A percentile compares a stretch with the other conserved stretches of the same genome.
Evolutionary conservation across 140 eudicot genomes (phyloP).

Genomic region (Cichorium intybus): DNA sequence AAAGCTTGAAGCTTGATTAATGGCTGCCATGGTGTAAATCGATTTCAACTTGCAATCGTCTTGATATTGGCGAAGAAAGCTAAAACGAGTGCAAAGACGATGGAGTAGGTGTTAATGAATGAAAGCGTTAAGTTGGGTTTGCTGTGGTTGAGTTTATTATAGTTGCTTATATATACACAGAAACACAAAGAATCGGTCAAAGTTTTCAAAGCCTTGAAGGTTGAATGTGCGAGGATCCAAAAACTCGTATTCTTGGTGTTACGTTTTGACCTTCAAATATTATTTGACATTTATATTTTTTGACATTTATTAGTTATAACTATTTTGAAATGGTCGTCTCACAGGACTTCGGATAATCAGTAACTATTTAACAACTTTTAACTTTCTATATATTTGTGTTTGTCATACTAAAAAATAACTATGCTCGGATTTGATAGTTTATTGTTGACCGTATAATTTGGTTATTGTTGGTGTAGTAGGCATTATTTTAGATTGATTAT

Average conservation of each 20-base stretch:
- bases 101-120: conserved; percentile 15
- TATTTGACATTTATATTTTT: not conserved
- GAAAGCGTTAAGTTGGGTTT: conserved; percentile 7
- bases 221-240: conserved; percentile 18
- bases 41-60: conserved; percentile 4
- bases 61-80: not conserved
- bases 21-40: conserved; percentile 19
- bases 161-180: conserved; percentile 20
- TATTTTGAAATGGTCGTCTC: conserved; percentile 11
- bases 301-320: not conserved
- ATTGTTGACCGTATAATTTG: not conserved
- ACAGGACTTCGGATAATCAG: too few species aligned
- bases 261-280: conserved; percentile 26
- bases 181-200: conserved; percentile 13
- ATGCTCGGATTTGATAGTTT: not conserved
- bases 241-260: conserved; percentile 31
- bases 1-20: conserved; percentile 20
- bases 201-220: conserved; percentile 6
- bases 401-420: too few species aligned
- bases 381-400: too few species aligned
- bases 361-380: too few species aligned
- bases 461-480: too few species aligned
- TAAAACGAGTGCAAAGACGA: not conserved
- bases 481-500: too few species aligned
- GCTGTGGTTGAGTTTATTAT: conserved; percentile 7